These are phyloP conservation scores for Penicillium goetzii DNA, from an alignment of 495 filamentous ascomycete genomes.

Conservation along the genomic window DNA sequence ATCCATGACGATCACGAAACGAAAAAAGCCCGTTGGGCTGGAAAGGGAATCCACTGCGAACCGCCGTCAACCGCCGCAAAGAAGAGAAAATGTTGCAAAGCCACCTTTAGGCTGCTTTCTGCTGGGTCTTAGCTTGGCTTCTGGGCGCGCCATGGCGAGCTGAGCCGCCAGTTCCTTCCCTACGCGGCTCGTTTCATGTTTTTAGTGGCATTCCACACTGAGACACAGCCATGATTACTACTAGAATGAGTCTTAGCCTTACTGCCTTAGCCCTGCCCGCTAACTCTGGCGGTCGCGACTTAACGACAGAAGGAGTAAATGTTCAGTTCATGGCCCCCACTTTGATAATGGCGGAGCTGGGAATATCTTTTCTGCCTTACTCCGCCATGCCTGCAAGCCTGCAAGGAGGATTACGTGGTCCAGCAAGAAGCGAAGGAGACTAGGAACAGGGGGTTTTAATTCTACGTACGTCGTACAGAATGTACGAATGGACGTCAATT, in stretches of 20 bases:
- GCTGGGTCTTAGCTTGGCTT: neutral
- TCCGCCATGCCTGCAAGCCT: neutral
- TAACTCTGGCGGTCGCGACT: neutral
- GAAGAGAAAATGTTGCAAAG: neutral
- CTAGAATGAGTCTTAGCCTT: neutral
- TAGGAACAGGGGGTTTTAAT: neutral
- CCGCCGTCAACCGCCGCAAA: constrained; percentile 4
- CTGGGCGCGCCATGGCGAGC: constrained; percentile 4
- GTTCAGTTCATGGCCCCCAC: neutral
- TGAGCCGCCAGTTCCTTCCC: neutral
- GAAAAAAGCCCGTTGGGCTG: neutral
- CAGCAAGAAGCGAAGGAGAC: neutral
- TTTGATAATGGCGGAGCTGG: neutral
- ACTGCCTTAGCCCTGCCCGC: neutral
- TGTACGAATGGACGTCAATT: neutral
- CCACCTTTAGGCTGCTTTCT: neutral
- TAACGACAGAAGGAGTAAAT: neutral
- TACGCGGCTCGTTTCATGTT: constrained; percentile 9
- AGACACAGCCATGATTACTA: constrained; percentile 3
- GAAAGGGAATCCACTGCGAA: constrained; percentile 13
- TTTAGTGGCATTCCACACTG: constrained; percentile 7
- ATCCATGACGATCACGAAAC: neutral
- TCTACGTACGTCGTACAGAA: neutral
- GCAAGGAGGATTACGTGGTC: constrained; percentile 3
- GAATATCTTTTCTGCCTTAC: constrained; percentile 1